phyloP scores from a whole-genome alignment of 305 asterid species.

The Fraxinus greggii region DNA sequence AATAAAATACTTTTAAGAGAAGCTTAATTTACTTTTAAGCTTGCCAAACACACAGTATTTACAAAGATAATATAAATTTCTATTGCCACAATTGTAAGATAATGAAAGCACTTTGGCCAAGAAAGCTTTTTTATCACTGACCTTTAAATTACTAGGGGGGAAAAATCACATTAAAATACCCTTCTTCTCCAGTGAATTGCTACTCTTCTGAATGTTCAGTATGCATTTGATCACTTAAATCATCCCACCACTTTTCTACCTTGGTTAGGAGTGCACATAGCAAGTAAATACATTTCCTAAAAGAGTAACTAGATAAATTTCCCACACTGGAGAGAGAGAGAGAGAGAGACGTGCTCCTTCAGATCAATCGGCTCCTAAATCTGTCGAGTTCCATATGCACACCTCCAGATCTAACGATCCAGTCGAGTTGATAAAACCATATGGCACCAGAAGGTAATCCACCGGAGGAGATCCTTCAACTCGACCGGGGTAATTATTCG shows the following conservation, averaged over 20 bases:
- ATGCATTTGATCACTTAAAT: not conserved
- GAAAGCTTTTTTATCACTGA: not conserved
- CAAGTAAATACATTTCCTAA: conserved; percentile 15
- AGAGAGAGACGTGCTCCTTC: not conserved
- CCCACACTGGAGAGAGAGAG: conserved; percentile 2
- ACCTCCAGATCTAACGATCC: conserved; percentile 74
- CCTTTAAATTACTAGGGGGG: not conserved
- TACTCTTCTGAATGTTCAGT: conserved; percentile 1
- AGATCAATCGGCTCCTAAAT: conserved; percentile 49
- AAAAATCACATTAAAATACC: conserved; percentile 1
- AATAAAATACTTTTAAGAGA: not conserved
- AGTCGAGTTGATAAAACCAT: conserved; percentile 43
- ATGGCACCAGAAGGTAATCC: conserved; percentile 89
- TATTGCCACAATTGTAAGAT: not conserved
- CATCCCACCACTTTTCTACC: conserved; percentile 4
- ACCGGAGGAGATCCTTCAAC: conserved; percentile 62
- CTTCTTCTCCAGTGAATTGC: not conserved
- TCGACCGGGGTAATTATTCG: conserved; percentile 70
- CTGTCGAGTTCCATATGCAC: conserved; percentile 79
- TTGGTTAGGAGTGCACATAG: conserved; percentile 20
- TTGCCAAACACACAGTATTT: not conserved
- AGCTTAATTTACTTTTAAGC: not conserved
- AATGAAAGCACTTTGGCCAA: not conserved
- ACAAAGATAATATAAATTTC: not conserved
- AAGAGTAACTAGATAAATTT: conserved; percentile 21